Evolutionary conservation across 345 rosid genomes (phyloP).

Genomic region (Melastoma malabathricum): DNA sequence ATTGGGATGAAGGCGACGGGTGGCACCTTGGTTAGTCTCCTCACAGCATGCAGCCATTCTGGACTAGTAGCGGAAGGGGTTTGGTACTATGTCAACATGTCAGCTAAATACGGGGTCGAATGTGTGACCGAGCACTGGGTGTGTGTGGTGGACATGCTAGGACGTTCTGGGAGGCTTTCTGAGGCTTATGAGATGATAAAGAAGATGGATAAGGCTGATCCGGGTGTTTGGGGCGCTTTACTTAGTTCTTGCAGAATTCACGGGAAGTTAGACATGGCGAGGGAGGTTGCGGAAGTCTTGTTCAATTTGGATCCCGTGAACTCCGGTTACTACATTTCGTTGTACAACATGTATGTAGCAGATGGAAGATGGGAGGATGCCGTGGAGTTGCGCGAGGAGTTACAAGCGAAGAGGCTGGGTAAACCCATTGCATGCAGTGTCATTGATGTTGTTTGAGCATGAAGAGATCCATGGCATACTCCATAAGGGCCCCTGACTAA

Average conservation of each 20-base stretch:
- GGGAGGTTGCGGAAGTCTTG: slow-evolving; percentile 36
- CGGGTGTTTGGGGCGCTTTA: slow-evolving; percentile 50
- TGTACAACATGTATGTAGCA: slow-evolving; percentile 35
- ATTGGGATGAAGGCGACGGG: slow-evolving; percentile 25
- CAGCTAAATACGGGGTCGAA: slow-evolving; percentile 20
- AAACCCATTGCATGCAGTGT: slow-evolving; percentile 34
- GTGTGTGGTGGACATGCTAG: slow-evolving; percentile 43
- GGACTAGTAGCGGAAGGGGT: slow-evolving; percentile 35
- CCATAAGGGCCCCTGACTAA: too few species aligned
- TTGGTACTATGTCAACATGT: slow-evolving; percentile 31
- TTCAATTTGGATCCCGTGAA: slow-evolving; percentile 48
- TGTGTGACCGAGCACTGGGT: slow-evolving; percentile 34
- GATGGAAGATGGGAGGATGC: slow-evolving; percentile 43
- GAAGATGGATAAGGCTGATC: slow-evolving; percentile 16
- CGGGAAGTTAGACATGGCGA: slow-evolving; percentile 29
- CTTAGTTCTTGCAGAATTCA: slow-evolving; percentile 38
- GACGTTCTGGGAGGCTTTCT: slow-evolving; percentile 35
- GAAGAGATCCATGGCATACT: neutral
- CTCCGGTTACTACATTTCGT: slow-evolving; percentile 23
- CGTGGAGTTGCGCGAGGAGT: slow-evolving; percentile 20
- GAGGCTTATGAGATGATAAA: slow-evolving; percentile 39
- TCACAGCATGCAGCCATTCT: slow-evolving; percentile 47
- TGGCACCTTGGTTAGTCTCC: slow-evolving; percentile 33
- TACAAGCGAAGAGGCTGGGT: slow-evolving; percentile 20
- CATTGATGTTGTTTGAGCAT: slow-evolving; percentile 13